Percentiles rank a stretch among this genome's conserved stretches.
phyloP scores from a whole-genome alignment of 345 rosid genomes.

The Anacardium occidentale region DNA sequence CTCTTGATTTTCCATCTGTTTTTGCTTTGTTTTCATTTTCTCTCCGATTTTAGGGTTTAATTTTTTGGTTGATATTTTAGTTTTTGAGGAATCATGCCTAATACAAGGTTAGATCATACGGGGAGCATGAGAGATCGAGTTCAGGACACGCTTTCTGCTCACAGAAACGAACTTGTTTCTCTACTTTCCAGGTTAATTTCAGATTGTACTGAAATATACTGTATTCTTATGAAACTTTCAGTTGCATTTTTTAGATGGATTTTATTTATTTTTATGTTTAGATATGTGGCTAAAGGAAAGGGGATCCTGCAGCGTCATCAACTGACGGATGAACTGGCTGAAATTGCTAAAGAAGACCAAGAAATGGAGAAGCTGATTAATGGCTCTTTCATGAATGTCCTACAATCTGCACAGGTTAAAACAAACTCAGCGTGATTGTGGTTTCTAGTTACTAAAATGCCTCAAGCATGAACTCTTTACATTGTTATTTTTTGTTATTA shows the following conservation, averaged over 20 bases:
- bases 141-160: constrained; percentile 45
- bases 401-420: constrained; percentile 45
- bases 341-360: constrained; percentile 37
- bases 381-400: constrained; percentile 42
- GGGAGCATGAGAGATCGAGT: constrained; percentile 46
- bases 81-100: constrained; percentile 28
- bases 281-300: constrained; percentile 48
- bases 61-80: constrained; percentile 9
- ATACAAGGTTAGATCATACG: constrained; percentile 22
- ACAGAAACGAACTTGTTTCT: constrained; percentile 50
- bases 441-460: not conserved
- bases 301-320: constrained; percentile 56
- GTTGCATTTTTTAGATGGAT: too few species aligned
- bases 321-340: constrained; percentile 39
- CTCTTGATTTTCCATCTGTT: not conserved
- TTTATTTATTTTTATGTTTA: not conserved
- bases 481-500: too few species aligned
- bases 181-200: constrained; percentile 50
- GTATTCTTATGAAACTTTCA: too few species aligned
- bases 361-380: constrained; percentile 35
- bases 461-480: too few species aligned
- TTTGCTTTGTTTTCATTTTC: not conserved
- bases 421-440: not conserved
- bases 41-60: not conserved
- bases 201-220: too few species aligned